Conservation (phyloP, 305 asterid genomes). For the Rubia tinctorum region DNA sequence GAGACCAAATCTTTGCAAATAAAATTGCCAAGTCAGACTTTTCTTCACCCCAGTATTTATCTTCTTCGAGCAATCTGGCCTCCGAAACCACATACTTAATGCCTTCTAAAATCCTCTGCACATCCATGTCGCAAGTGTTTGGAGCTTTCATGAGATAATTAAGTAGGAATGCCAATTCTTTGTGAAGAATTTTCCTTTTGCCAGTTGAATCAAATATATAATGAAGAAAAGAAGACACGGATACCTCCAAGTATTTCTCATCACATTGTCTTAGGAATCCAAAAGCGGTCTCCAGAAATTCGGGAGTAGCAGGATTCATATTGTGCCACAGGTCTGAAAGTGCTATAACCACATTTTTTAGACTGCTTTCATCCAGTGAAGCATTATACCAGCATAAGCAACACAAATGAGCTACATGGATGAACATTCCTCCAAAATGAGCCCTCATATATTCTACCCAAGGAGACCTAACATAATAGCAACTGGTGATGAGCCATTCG, state of each 20-base stretch:
- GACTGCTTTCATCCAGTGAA: background rate
- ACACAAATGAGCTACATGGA: background rate
- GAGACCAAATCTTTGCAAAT: conserved; percentile 17
- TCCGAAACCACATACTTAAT: background rate
- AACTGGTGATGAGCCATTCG: background rate
- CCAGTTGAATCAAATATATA: background rate
- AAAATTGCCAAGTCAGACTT: background rate
- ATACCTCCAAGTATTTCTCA: background rate
- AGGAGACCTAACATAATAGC: background rate
- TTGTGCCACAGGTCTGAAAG: background rate
- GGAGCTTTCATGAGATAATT: background rate
- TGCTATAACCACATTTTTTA: too few relatives aligned
- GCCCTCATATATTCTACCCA: background rate
- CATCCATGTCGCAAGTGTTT: background rate
- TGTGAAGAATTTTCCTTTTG: background rate
- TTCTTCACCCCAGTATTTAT: background rate
- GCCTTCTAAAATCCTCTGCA: too few relatives aligned
- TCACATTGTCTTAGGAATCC: background rate
- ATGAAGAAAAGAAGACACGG: background rate
- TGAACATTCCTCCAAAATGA: background rate
- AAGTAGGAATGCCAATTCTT: background rate
- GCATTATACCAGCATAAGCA: background rate
- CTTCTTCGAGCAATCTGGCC: background rate
- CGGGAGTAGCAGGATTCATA: conserved; percentile 5
- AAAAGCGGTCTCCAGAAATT: background rate